Conservation (phyloP, 2,329 filamentous ascomycete species). For the Hypoxylon rubiginosum region DNA sequence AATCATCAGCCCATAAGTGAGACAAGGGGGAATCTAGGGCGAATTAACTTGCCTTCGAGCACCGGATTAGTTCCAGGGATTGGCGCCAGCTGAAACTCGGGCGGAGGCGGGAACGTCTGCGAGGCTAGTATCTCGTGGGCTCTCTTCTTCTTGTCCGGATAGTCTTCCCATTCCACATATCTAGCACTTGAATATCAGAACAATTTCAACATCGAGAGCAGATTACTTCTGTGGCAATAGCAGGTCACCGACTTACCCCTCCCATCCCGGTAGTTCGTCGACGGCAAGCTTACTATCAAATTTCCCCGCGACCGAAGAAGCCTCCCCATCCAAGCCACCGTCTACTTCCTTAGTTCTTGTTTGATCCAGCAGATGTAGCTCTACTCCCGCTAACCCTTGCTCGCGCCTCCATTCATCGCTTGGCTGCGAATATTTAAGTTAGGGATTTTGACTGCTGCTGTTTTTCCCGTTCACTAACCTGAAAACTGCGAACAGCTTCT, state of each 20-base stretch:
- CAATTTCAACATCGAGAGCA: not conserved
- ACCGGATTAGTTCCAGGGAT: conserved; percentile 71
- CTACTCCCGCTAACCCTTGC: conserved; percentile 42
- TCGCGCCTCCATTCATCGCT: conserved; percentile 45
- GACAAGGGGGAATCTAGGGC: not conserved
- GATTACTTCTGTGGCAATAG: not conserved
- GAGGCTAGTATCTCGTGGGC: conserved; percentile 68
- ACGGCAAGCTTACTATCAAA: conserved; percentile 40
- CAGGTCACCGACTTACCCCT: conserved; percentile 33
- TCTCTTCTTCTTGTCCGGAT: conserved; percentile 74
- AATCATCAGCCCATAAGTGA: not conserved
- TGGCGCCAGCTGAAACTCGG: conserved; percentile 69
- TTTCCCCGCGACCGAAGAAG: conserved; percentile 6
- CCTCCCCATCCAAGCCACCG: conserved; percentile 6
- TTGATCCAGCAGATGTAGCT: conserved; percentile 43
- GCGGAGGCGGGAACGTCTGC: conserved; percentile 64
- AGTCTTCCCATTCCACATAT: conserved; percentile 78
- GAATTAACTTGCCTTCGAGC: conserved; percentile 59
- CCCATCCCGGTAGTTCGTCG: conserved; percentile 43
- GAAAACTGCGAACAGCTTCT: conserved; percentile 33
- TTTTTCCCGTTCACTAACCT: conserved; percentile 27
- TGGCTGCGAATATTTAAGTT: conserved; percentile 27
- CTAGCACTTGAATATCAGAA: conserved; percentile 43
- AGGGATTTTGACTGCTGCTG: not conserved
- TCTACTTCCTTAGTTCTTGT: conserved; percentile 29